Base-by-base conservation (phyloP, 441 rosid species). In the Daphne laureola region DNA sequence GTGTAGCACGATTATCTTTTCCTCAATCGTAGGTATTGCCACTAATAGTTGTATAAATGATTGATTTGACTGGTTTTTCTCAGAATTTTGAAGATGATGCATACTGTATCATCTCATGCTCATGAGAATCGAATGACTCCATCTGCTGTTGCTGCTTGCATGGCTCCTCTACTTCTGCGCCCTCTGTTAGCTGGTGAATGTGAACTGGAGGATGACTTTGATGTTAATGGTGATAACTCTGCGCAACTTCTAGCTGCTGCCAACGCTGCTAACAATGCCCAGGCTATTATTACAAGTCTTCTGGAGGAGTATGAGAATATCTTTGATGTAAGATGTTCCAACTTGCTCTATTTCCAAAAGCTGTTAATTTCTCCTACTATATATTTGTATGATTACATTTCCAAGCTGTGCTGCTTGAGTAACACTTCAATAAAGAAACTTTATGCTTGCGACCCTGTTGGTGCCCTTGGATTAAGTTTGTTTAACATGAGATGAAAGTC, bases 181-280 rank as follows among this genome's bases (percentile, higher is more conserved):
- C 97, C 99, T 64, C 59, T 93, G 21, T 69, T 93, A 65, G 97
- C 96, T 45, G 97, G 96, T 70, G 95, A 90, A 77, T 93, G 99
- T 64, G 99, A 90, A 73, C 67, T 87, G 76, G 97, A 90, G 58
- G 91, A 94, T 59, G 94, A 87, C 27, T 87, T 85, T 68, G 99
- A 87, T 66, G 46, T 70, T 18, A 80, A 80, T 67, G 95, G 89
- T 52, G 98, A 90, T 72, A 86, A 72, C 74, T 87, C 99, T 53
- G 89, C 98, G 17, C 99, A 90, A 85, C 96, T 94, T 79, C 90
- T 94, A 68, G 96, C 99, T 81, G 99, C 99, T 61, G 97, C 99
- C 50, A 94, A 79, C 77, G 99, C 99, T 60, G 99, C 97, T 51
- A 90, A 90, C 71, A 87, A 85, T 66, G 99, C 97, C 51, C 97